phyloP scores from a whole-genome alignment of 805 yeast species.

The Metschnikowia peoriensis region DNA sequence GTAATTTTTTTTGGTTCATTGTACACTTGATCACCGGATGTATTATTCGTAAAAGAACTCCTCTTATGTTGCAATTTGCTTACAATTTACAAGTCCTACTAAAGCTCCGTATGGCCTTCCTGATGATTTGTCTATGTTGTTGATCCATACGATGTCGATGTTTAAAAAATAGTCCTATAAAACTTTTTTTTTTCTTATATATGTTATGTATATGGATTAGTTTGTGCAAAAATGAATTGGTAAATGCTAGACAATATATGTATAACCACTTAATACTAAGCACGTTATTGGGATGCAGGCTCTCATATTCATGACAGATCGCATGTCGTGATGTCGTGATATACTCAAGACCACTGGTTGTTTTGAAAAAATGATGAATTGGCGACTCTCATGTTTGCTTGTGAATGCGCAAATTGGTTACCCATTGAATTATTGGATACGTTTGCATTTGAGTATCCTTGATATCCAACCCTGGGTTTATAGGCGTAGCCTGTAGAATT shows the following conservation, averaged over 20 bases:
- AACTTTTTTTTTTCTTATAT: neutral
- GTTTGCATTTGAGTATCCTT: neutral
- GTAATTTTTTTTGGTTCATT: neutral
- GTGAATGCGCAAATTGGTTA: neutral
- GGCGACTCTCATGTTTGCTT: neutral
- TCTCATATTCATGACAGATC: neutral
- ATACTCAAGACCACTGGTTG: neutral
- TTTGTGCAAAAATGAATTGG: neutral
- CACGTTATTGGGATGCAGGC: too few species aligned
- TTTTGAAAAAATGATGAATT: constrained; percentile 1
- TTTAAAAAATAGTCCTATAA: neutral
- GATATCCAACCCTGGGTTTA: neutral
- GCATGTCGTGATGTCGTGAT: neutral
- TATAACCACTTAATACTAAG: neutral
- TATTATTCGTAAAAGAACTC: too few species aligned
- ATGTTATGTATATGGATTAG: too few species aligned
- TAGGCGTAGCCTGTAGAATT: neutral
- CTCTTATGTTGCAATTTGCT: neutral
- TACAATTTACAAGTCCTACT: neutral
- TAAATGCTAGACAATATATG: neutral
- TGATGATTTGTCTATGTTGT: too few species aligned
- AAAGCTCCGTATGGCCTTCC: neutral
- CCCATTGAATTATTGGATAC: neutral
- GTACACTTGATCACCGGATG: too few species aligned
- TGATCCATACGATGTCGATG: too few species aligned